Evolutionary conservation across 805 yeast species (phyloP), one percentile per base, ranked within the genome.

Genomic region (Lachancea lanzarotensis): DNA sequence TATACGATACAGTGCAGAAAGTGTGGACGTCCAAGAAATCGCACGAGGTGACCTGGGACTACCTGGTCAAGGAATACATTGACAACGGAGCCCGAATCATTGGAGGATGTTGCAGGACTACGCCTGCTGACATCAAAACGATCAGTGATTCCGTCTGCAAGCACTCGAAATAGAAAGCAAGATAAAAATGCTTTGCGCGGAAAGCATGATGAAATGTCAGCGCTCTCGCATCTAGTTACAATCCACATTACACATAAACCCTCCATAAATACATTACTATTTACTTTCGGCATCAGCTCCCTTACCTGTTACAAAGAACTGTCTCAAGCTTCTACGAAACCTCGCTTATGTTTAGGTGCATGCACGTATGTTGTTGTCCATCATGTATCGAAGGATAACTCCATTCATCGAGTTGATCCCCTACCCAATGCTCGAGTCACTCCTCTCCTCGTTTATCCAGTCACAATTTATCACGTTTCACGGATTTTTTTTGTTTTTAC

Each of bases 91-190:
- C 73, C 2, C 70, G 72, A 30, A 70, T 82, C 8, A 66, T 84
- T 43, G 93, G 93, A 8, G 91, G 90, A 2, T 84, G 91, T 61
- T 84, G 91, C 50, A 70, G 87, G 52, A 81, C 87, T 1, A 71
- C 78, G 0, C 88, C 89, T 0, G 52, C 57, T 1, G 78, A 61
- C 39, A 60, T 60, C 34, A 42, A 46, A 33, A 43, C 51, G 40
- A 52, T 62, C 10, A 40, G 50, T 8, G 38, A 29, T 3, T 57
- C 62, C 4, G 52, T 53, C 2, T 26, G 15, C 5, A 32, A 48
- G 3, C 42, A 45, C 31, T 34, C 27, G 11, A 19, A 13, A 35
- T n/a, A 12, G 15, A 9, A 32, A 32, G 16, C 16, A 13, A 13
- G 15, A 29, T 11, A 26, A 13, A 5, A 6, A 11, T 12, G 15